A percentile compares a stretch with the other conserved stretches of the same genome.
phyloP scores from a whole-genome alignment of 805 yeast species.

The Kuraishia ogatae region DNA sequence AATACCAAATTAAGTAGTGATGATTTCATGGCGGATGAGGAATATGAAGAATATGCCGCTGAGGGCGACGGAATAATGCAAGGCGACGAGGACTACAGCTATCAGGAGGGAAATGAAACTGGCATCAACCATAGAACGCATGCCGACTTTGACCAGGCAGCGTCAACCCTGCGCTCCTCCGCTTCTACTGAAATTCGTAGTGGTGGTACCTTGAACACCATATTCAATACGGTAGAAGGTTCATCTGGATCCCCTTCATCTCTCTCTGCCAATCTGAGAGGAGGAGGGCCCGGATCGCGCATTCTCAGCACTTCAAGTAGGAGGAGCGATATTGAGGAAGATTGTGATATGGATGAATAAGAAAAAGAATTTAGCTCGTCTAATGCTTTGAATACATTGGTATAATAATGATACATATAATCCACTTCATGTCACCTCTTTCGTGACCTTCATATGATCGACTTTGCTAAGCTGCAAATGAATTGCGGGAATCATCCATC shows the following conservation, averaged over 20 bases:
- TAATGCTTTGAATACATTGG: constrained; percentile 9
- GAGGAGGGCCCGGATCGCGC: neutral
- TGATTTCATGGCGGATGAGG: constrained; percentile 39
- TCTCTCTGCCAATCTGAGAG: neutral
- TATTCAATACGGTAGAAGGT: neutral
- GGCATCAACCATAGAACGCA: neutral
- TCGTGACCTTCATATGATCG: constrained; percentile 40
- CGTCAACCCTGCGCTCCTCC: neutral
- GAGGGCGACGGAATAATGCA: neutral
- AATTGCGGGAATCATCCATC: constrained; percentile 91
- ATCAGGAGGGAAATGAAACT: constrained; percentile 6
- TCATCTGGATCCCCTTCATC: neutral
- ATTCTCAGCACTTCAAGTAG: neutral
- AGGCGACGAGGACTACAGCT: neutral
- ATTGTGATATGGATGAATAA: constrained; percentile 11
- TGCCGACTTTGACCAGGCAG: neutral
- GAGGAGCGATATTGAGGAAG: neutral
- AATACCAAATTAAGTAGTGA: constrained; percentile 11
- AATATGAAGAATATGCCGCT: constrained; percentile 34
- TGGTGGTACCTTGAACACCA: neutral
- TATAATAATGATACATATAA: neutral
- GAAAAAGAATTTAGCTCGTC: constrained; percentile 23
- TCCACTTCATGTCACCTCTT: neutral
- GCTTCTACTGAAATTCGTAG: neutral
- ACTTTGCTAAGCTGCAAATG: constrained; percentile 75